phyloP scores from a whole-genome alignment of 2,329 filamentous ascomycete species.

The Herpotrichia juniperi region DNA sequence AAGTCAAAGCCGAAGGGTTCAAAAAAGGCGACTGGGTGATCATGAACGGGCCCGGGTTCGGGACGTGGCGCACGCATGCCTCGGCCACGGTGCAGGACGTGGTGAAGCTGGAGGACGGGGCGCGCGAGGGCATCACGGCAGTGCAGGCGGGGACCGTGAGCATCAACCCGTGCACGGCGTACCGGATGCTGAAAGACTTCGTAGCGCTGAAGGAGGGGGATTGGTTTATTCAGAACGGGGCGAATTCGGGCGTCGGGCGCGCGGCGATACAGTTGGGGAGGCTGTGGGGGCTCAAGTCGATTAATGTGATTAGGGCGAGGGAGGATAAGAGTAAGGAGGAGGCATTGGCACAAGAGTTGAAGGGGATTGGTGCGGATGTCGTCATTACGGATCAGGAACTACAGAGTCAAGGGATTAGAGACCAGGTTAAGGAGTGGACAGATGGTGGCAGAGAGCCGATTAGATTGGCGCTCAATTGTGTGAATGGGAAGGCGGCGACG shows the following conservation, averaged over 20 bases:
- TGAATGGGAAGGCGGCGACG: conserved; percentile 84
- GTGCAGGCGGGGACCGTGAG: conserved; percentile 85
- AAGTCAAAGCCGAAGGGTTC: conserved; percentile 61
- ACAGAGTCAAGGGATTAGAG: conserved; percentile 66
- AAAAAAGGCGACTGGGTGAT: conserved; percentile 91
- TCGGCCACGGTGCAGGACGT: conserved; percentile 67
- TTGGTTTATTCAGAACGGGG: conserved; percentile 97
- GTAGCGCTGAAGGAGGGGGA: conserved; percentile 71
- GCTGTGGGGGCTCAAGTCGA: conserved; percentile 86
- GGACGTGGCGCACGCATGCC: conserved; percentile 94
- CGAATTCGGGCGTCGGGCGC: conserved; percentile 90
- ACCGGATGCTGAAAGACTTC: conserved; percentile 89
- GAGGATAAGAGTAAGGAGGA: conserved; percentile 74
- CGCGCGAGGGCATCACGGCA: conserved; percentile 72
- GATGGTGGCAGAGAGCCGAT: conserved; percentile 74
- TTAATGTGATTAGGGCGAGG: conserved; percentile 85
- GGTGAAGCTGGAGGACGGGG: conserved; percentile 71
- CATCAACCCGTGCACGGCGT: conserved; percentile 94
- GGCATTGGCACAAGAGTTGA: conserved; percentile 65
- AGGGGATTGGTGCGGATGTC: conserved; percentile 65
- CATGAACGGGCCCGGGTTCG: conserved; percentile 80
- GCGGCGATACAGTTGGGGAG: conserved; percentile 87
- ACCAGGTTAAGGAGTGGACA: conserved; percentile 69
- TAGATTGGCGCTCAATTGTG: conserved; percentile 86
- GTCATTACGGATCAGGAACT: conserved; percentile 68